Evolutionary conservation across 1,284 basidiomycete species (phyloP), one percentile per base, ranked within the genome.

Genomic region (Thecaphora thlaspeos): DNA sequence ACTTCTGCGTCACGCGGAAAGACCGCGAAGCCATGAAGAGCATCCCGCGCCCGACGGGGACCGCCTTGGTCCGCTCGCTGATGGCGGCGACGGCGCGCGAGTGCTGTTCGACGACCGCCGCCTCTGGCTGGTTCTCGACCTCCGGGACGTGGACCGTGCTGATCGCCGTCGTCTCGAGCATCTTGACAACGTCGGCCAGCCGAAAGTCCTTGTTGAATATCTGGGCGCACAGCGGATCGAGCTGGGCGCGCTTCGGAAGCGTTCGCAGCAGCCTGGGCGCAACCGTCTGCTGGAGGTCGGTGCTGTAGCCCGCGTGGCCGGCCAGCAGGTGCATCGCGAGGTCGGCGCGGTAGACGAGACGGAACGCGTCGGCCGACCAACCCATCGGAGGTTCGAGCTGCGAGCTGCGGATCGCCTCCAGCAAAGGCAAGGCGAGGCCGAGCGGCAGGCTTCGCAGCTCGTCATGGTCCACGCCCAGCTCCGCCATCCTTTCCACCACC

Each of bases 351-450:
- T 87, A 88, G 50, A 94, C 84, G 2, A 90, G 82, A 14, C 82
- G 80, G 74, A 91, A 95, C 39, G 87, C 85, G 9, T 82, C 82
- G 8, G 84, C 72, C 0, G 85, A 82, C 88, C 89, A 91, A 52
- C 86, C 83, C 7, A 82, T 81, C 0, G 87, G 85, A 1, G 92
- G 90, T 0, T 85, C 83, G 14, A 88, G 78, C 70, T 93, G 91
- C 66, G 88, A 90, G 11, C 87, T 86, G 48, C 90, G 81, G 22
- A 89, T 81, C 5, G 88, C 89, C 77, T 97, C 93, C 48, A 86
- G 81, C 4, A 96, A 80, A 0, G 92, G 91, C 9, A 90, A 81
- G 1, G 87, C 84, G 17, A 94, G 79, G 0, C 88, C 89, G 7
- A 89, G 77, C 1, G 90, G 85, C 2, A 83, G 54, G 21, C 73